phyloP scores from a whole-genome alignment of 257 asterid species.

The Leonotis leonurus region DNA sequence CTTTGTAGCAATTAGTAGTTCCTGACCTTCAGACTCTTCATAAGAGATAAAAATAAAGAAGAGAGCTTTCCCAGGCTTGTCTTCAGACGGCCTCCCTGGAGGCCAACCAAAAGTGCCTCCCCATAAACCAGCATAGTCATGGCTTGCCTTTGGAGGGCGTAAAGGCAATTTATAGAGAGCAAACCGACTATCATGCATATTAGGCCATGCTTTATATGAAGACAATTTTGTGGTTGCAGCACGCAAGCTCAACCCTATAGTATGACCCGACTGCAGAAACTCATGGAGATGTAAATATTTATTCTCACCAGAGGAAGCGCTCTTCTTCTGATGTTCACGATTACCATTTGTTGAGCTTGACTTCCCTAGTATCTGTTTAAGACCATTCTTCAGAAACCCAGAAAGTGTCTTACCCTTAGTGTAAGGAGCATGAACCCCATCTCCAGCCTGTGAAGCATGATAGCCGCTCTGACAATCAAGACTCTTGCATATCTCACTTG shows the following conservation, averaged over 20 bases:
- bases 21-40: slow-evolving; percentile 63
- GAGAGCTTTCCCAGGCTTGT: slow-evolving; percentile 75
- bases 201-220: slow-evolving; percentile 81
- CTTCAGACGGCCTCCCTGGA: slow-evolving; percentile 59
- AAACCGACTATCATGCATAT: slow-evolving; percentile 74
- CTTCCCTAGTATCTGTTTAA: slow-evolving; percentile 63
- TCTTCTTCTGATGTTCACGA: slow-evolving; percentile 35
- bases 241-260: slow-evolving; percentile 53
- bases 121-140: slow-evolving; percentile 76
- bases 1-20: slow-evolving; percentile 62
- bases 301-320: slow-evolving; percentile 36
- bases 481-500: slow-evolving; percentile 44
- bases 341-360: slow-evolving; percentile 45
- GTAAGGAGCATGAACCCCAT: slow-evolving; percentile 29
- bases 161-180: slow-evolving; percentile 78
- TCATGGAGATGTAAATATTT: slow-evolving; percentile 64
- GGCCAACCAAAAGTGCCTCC: slow-evolving; percentile 97
- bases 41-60: slow-evolving; percentile 72
- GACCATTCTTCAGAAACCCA: slow-evolving; percentile 52
- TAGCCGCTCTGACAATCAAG: slow-evolving; percentile 34
- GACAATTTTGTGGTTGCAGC: slow-evolving; percentile 62
- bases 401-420: slow-evolving; percentile 51
- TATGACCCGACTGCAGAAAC: slow-evolving; percentile 58
- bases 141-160: slow-evolving; percentile 38
- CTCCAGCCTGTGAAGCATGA: slow-evolving; percentile 29